Percentiles rank a stretch among this genome's conserved stretches.
Evolutionary conservation across 208 protist genomes (phyloP).

Genomic region (Angomonas desouzai): DNA sequence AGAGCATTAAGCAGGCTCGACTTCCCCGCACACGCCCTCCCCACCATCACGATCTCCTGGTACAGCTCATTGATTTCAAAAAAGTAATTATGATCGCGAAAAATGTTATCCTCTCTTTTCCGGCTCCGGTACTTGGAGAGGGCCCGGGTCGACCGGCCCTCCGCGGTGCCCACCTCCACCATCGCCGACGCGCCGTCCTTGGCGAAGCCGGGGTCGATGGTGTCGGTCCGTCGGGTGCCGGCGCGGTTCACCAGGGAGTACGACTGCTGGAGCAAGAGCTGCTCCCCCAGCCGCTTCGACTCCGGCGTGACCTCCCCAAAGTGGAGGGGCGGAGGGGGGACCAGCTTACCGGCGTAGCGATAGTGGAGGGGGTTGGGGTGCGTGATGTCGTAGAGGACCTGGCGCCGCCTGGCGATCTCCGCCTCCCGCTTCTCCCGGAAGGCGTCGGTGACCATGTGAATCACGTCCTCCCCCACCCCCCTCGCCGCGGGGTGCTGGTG

Average conservation of each 20-base stretch:
- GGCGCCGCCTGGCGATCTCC: slow-evolving; percentile 47
- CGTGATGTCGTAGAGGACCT: slow-evolving; percentile 78
- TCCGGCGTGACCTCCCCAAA: slow-evolving; percentile 81
- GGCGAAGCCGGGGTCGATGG: no score
- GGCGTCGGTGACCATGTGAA: slow-evolving; percentile 84
- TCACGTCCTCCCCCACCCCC: slow-evolving; percentile 68
- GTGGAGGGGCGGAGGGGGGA: slow-evolving; percentile 81
- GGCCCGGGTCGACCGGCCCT: background rate
- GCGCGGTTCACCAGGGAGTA: slow-evolving; percentile 77
- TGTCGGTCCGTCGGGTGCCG: slow-evolving; percentile 34
- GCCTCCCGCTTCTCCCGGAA: slow-evolving; percentile 65
- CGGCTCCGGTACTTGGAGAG: slow-evolving; percentile 26
- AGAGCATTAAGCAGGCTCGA: slow-evolving; percentile 85
- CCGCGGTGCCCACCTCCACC: slow-evolving; percentile 10
- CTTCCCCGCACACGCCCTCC: slow-evolving; percentile 81
- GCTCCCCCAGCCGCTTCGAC: slow-evolving; percentile 51
- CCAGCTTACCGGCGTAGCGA: slow-evolving; percentile 78
- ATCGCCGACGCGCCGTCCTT: slow-evolving; percentile 3
- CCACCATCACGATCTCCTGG: slow-evolving; percentile 85
- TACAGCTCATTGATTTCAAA: slow-evolving; percentile 91
- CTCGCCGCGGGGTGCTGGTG: slow-evolving; percentile 42
- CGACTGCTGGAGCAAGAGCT: slow-evolving; percentile 67
- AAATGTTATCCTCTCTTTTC: slow-evolving; percentile 53
- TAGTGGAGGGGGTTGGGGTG: slow-evolving; percentile 82
- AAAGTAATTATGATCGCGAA: slow-evolving; percentile 84